phyloP scores from a whole-genome alignment of 2,329 filamentous ascomycete species.

The Spiromastix sp. region DNA sequence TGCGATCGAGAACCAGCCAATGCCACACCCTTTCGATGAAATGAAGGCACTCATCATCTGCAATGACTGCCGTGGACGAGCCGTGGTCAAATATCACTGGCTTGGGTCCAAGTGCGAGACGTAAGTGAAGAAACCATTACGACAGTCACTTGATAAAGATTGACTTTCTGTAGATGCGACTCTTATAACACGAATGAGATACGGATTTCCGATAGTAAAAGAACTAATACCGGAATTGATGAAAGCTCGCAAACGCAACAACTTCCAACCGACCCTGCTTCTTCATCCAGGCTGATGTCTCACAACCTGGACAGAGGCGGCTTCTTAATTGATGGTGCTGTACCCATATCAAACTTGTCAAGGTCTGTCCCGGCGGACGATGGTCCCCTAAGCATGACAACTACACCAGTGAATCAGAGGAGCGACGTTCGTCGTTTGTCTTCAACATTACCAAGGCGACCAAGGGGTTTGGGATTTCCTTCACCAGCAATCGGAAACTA shows the following conservation, averaged over 20 bases:
- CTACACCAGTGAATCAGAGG: constrained; percentile 13
- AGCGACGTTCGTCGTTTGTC: constrained; percentile 17
- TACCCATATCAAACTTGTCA: constrained; percentile 21
- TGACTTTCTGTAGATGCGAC: constrained; percentile 27
- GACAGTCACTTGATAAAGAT: not conserved
- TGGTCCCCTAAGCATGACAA: constrained; percentile 12
- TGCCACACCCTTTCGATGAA: constrained; percentile 73
- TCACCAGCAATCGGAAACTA: constrained; percentile 37
- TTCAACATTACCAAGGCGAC: constrained; percentile 24
- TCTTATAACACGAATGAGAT: constrained; percentile 38
- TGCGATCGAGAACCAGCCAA: constrained; percentile 78
- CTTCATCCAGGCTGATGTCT: no score
- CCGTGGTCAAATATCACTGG: constrained; percentile 85
- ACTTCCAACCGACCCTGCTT: no score
- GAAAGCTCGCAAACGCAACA: constrained; percentile 8
- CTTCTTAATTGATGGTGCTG: constrained; percentile 12
- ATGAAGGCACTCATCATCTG: constrained; percentile 78
- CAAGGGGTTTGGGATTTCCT: constrained; percentile 26
- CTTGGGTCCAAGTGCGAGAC: constrained; percentile 75
- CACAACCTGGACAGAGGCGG: constrained; percentile 19
- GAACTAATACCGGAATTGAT: constrained; percentile 11
- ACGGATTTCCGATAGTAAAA: constrained; percentile 22
- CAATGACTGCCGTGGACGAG: constrained; percentile 88
- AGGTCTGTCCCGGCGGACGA: constrained; percentile 15
- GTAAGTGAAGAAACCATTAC: constrained; percentile 29